These are phyloP conservation scores for Aspergillus funiculosus DNA, from an alignment of 495 filamentous ascomycete genomes.

Conservation along the genomic window DNA sequence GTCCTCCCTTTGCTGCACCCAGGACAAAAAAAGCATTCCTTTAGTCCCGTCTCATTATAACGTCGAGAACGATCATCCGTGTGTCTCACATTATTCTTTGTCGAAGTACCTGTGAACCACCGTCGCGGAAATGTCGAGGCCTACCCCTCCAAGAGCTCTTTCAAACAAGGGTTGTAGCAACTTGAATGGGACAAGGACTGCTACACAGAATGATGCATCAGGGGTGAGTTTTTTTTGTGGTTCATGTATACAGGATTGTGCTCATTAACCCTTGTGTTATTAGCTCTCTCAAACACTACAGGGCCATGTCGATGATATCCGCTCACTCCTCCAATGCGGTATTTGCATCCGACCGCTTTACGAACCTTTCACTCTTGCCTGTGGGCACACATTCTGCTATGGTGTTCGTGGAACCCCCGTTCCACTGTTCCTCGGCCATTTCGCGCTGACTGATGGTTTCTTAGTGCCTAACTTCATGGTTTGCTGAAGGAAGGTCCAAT, in stretches of 20 bases:
- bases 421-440: background rate
- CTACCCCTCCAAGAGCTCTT: conserved; percentile 3
- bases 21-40: background rate
- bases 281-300: conserved; percentile 46
- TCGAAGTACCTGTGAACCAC: background rate
- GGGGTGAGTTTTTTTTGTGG: conserved; percentile 26
- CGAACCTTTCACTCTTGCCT: conserved; percentile 66
- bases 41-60: background rate
- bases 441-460: background rate
- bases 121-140: conserved; percentile 16
- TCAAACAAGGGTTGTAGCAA: conserved; percentile 2
- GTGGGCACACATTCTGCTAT: conserved; percentile 74
- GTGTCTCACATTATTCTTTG: background rate
- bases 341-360: conserved; percentile 66
- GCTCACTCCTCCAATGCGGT: conserved; percentile 54
- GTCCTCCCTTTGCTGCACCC: background rate
- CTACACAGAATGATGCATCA: conserved; percentile 22
- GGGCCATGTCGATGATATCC: conserved; percentile 46
- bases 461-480: conserved; percentile 64
- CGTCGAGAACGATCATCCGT: background rate
- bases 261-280: conserved; percentile 15
- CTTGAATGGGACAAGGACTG: conserved; percentile 18
- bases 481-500: conserved; percentile 50
- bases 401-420: conserved; percentile 39
- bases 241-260: background rate